Conservation (phyloP, 371 early-diverging fungal species). For the Mucor plumbeus region DNA sequence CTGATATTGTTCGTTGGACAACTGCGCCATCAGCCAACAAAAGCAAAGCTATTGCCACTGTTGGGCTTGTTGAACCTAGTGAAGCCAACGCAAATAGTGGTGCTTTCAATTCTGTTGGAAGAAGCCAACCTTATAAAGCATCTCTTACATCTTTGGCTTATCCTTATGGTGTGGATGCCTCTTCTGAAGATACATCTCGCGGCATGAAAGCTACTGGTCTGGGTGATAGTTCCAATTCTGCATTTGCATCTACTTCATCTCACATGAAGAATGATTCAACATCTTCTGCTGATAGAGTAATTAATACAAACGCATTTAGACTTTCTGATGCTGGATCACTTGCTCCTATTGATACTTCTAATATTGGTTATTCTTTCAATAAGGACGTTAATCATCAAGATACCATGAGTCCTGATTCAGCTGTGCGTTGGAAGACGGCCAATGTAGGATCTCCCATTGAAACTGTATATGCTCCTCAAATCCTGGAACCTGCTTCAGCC, state of each 20-base stretch:
- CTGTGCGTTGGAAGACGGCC: slow-evolving; percentile 38
- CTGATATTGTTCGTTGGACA: slow-evolving; percentile 46
- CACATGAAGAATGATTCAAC: not conserved
- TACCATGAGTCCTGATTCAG: slow-evolving; percentile 22
- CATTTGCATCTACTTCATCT: not conserved
- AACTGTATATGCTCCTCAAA: slow-evolving; percentile 27
- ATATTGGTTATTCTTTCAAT: not conserved
- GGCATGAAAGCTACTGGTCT: not conserved
- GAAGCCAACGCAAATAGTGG: not conserved
- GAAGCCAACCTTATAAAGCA: slow-evolving; percentile 13
- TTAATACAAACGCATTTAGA: slow-evolving; percentile 20
- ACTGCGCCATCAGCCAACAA: slow-evolving; percentile 23
- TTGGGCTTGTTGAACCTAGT: not conserved
- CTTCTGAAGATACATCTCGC: not conserved
- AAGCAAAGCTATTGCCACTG: not conserved
- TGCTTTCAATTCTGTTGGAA: not conserved
- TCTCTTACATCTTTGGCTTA: slow-evolving; percentile 14
- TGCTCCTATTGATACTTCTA: slow-evolving; percentile 23
- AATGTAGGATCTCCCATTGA: slow-evolving; percentile 41
- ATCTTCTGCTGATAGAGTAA: slow-evolving; percentile 3
- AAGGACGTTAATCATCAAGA: not conserved
- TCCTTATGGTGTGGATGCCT: not conserved
- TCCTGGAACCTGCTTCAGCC: slow-evolving; percentile 27
- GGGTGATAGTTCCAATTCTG: not conserved
- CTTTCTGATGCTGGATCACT: slow-evolving; percentile 19